Base-by-base conservation (phyloP, 2,329 filamentous ascomycete species). In the Pyricularia grisea region DNA sequence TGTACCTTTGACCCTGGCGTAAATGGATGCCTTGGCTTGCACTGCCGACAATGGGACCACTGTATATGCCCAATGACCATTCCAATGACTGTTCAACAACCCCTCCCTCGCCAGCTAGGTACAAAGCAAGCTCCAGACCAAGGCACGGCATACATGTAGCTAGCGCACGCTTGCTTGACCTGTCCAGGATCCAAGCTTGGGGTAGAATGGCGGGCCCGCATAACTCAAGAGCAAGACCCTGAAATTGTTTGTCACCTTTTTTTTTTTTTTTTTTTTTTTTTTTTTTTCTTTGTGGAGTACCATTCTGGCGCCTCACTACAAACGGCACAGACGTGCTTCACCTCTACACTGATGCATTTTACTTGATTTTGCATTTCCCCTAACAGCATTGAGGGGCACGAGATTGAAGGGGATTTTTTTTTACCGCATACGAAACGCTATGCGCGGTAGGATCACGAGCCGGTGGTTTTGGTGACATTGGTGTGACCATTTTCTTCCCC, bases 261-360 rank as follows among this genome's bases (percentile, higher is more conserved):
- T 14, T 61, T 69, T 63, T 27, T 66, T 60, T 50, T 68, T 11
- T 58, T 68, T 66, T 9, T 20, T 23, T n/a, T n/a, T n/a, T n/a
- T n/a, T n/a, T 14, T 12, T 14, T 36, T 36, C 33, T 36, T 36
- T 12, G 12, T 36, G 65, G 27, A 55, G 66, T 11, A 64, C 42
- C 42, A 50, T 20, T 1, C 50, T 36, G 64, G 64, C 23, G 64
- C 28, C 9, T 36, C 33, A 36, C 10, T 36, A 42, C 31, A 36
- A 28, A 67, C 33, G 20, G 25, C 58, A 27, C 60, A 30, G 14
- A 64, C 1, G 28, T 64, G 60, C 25, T 20, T 50, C 42, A 50
- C 20, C 20, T 50, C 20, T 50, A 50, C 42, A 50, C 42, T 50
- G 14, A 50, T 20, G 20, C 42, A 50, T 50, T 50, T 50, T 50